Evolutionary conservation across 2,329 filamentous ascomycete species (phyloP).

Genomic region (Sphaerulina musiva): DNA sequence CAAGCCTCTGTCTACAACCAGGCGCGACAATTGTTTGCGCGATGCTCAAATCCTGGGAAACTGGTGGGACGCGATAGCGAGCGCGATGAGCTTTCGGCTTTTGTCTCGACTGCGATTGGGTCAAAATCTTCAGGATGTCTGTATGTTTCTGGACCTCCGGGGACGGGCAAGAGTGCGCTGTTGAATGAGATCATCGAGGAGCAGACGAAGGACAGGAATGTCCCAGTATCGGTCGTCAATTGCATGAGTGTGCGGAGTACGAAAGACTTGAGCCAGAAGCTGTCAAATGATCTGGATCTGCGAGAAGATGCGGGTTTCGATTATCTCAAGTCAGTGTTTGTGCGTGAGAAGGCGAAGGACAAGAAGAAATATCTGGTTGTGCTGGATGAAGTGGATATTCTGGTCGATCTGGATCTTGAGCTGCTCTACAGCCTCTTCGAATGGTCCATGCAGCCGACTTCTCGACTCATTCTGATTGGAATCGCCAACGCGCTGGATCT

Average conservation of each 20-base stretch:
- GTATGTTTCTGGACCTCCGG: conserved; percentile 91
- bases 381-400: conserved; percentile 90
- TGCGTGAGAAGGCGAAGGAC: conserved; percentile 50
- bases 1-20: conserved; percentile 72
- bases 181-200: conserved; percentile 69
- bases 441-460: conserved; percentile 80
- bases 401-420: conserved; percentile 80
- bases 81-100: conserved; percentile 58
- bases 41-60: conserved; percentile 66
- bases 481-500: conserved; percentile 95
- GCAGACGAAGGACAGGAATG: conserved; percentile 44
- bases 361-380: conserved; percentile 67
- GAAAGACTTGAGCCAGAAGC: conserved; percentile 72
- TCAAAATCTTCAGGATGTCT: conserved; percentile 67
- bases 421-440: conserved; percentile 92
- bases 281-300: conserved; percentile 63
- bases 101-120: conserved; percentile 59
- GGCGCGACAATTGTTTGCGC: conserved; percentile 79
- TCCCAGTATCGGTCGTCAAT: conserved; percentile 77
- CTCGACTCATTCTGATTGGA: conserved; percentile 75
- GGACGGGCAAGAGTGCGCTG: conserved; percentile 94
- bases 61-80: conserved; percentile 71
- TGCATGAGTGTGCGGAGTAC: conserved; percentile 94
- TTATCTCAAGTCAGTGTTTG: conserved; percentile 64
- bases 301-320: conserved; percentile 59